phyloP scores from a whole-genome alignment of 305 asterid genomes.

The Plantago coronopus region DNA sequence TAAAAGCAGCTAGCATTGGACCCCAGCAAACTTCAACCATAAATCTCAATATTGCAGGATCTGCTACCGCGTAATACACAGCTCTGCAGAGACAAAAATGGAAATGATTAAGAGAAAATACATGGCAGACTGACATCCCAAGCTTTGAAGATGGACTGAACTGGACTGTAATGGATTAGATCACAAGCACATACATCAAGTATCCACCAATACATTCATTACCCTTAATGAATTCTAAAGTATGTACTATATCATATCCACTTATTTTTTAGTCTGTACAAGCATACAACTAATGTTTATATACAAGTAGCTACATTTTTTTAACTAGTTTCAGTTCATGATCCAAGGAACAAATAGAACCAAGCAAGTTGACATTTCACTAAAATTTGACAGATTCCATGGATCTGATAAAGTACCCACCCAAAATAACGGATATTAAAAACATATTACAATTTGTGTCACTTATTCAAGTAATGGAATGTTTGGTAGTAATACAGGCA shows the following conservation, averaged over 20 bases:
- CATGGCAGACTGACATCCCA: slow-evolving; percentile 19
- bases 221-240: background rate
- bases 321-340: background rate
- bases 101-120: slow-evolving; percentile 18
- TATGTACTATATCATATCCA: background rate
- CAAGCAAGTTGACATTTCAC: too few species aligned
- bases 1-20: slow-evolving; percentile 98
- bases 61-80: slow-evolving; percentile 71
- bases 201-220: background rate
- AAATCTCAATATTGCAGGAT: slow-evolving; percentile 87
- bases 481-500: too few species aligned
- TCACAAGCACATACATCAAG: background rate
- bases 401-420: too few species aligned
- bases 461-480: too few species aligned
- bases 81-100: slow-evolving; percentile 49
- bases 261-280: background rate
- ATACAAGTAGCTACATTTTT: background rate
- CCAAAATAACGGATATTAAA: too few species aligned
- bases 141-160: background rate
- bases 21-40: slow-evolving; percentile 99
- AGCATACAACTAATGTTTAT: background rate
- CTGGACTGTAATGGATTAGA: background rate
- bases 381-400: too few species aligned
- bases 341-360: background rate
- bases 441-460: too few species aligned